These are phyloP conservation scores for Tricholoma sp. DNA, from an alignment of 768 basidiomycete species.

Conservation along the genomic window DNA sequence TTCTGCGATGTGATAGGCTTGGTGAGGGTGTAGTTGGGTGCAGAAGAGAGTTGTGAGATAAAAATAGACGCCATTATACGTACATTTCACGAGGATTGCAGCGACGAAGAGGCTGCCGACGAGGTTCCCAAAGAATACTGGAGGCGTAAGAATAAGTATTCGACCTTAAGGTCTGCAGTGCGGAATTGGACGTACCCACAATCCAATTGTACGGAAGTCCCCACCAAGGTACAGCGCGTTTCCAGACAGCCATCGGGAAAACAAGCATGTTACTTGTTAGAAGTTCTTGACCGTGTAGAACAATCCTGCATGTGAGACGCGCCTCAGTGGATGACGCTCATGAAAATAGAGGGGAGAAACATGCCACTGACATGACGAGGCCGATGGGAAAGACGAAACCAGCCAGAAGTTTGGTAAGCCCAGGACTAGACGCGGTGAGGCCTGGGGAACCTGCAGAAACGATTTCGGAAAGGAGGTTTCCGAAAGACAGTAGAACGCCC, in stretches of 20 bases:
- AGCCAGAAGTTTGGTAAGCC: slow-evolving; percentile 59
- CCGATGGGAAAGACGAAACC: slow-evolving; percentile 75
- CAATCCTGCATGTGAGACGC: slow-evolving; percentile 44
- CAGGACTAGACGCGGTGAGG: slow-evolving; percentile 51
- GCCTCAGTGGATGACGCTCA: neutral
- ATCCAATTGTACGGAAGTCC: slow-evolving; percentile 62
- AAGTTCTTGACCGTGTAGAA: slow-evolving; percentile 65
- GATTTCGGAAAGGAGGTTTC: slow-evolving; percentile 58
- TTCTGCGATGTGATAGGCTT: neutral
- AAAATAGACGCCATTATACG: slow-evolving; percentile 12
- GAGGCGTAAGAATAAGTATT: neutral
- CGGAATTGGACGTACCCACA: slow-evolving; percentile 40
- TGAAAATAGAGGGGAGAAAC: neutral
- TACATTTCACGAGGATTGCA: slow-evolving; percentile 61
- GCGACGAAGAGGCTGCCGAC: slow-evolving; percentile 67
- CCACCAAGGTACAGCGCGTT: slow-evolving; percentile 66
- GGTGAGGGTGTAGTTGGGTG: no score
- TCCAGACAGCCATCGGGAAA: slow-evolving; percentile 65
- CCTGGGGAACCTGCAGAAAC: slow-evolving; percentile 54
- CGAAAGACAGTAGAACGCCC: slow-evolving; percentile 72
- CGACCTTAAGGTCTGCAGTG: no score
- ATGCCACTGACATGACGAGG: slow-evolving; percentile 56
- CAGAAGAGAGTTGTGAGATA: neutral
- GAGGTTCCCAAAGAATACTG: slow-evolving; percentile 68
- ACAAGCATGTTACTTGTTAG: slow-evolving; percentile 78